These are phyloP conservation scores for Cyclotella baltica DNA, from an alignment of 108 stramenopile genomes.

Conservation along the genomic window DNA sequence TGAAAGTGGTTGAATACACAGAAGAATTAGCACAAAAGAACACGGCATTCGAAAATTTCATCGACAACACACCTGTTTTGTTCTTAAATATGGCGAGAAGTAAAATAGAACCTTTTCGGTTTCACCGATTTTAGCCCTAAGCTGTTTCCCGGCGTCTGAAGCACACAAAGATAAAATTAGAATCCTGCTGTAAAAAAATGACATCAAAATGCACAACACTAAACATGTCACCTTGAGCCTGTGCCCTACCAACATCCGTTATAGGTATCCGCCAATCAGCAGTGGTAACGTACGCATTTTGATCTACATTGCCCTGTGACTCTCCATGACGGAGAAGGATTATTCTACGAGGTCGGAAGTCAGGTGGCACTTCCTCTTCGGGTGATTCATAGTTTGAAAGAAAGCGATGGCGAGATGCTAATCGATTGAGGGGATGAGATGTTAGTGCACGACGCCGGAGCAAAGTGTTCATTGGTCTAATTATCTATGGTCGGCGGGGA, in stretches of 20 bases:
- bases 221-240: conserved; percentile 52
- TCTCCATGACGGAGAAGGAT: conserved; percentile 82
- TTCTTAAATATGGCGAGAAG: conserved; percentile 63
- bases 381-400: background rate
- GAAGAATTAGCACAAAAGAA: background rate
- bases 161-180: conserved; percentile 30
- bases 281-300: conserved; percentile 66
- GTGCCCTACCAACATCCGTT: conserved; percentile 44
- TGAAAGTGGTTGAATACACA: background rate
- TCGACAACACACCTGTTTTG: conserved; percentile 30
- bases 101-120: conserved; percentile 47
- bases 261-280: conserved; percentile 78
- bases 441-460: too few relatives aligned
- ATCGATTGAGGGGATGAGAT: background rate
- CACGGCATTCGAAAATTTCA: background rate
- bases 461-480: background rate
- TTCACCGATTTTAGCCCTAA: conserved; percentile 40
- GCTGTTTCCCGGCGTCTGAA: conserved; percentile 44
- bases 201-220: conserved; percentile 51
- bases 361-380: background rate
- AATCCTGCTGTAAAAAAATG: conserved; percentile 63
- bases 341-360: conserved; percentile 51
- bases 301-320: conserved; percentile 78
- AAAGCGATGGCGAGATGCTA: background rate
- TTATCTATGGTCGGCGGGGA: too few relatives aligned